Conservation (phyloP, 1,284 basidiomycete genomes). For the Farysia itapuensis region DNA sequence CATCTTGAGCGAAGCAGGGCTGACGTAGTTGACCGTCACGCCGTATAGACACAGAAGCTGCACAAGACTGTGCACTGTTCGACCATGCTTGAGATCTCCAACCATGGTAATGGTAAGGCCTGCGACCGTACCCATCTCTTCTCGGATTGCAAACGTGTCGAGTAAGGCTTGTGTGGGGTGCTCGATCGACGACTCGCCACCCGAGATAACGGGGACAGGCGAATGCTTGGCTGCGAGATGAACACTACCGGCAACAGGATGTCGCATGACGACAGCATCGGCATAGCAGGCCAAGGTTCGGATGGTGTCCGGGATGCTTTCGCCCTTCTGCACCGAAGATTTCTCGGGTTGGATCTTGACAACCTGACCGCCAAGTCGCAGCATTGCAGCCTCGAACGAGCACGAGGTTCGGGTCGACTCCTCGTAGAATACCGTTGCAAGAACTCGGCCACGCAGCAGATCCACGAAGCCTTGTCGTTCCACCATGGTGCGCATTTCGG, state of each 20-base stretch:
- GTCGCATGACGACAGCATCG: slow-evolving; percentile 91
- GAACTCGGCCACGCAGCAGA: slow-evolving; percentile 83
- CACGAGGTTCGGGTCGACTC: slow-evolving; percentile 83
- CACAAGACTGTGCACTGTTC: slow-evolving; percentile 95
- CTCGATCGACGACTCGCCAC: slow-evolving; percentile 94
- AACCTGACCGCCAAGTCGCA: slow-evolving; percentile 92
- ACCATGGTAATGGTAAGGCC: slow-evolving; percentile 88
- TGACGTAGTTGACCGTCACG: slow-evolving; percentile 93
- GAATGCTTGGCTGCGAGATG: slow-evolving; percentile 76
- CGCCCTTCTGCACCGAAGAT: slow-evolving; percentile 91
- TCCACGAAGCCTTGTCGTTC: slow-evolving; percentile 88
- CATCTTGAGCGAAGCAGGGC: slow-evolving; percentile 88
- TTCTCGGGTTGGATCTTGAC: slow-evolving; percentile 78
- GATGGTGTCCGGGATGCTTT: slow-evolving; percentile 89
- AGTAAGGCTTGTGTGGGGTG: slow-evolving; percentile 83
- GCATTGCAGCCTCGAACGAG: slow-evolving; percentile 99
- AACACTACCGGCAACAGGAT: slow-evolving; percentile 88
- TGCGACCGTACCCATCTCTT: slow-evolving; percentile 95
- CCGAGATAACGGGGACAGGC: slow-evolving; percentile 92
- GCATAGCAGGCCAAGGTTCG: slow-evolving; percentile 93
- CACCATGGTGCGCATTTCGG: slow-evolving; percentile 94
- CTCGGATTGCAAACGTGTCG: slow-evolving; percentile 96
- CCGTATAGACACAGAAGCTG: slow-evolving; percentile 80
- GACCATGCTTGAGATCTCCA: slow-evolving; percentile 96
- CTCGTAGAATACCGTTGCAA: slow-evolving; percentile 97